phyloP scores from a whole-genome alignment of 495 filamentous ascomycete genomes.

The Lentithecium fluviatile region DNA sequence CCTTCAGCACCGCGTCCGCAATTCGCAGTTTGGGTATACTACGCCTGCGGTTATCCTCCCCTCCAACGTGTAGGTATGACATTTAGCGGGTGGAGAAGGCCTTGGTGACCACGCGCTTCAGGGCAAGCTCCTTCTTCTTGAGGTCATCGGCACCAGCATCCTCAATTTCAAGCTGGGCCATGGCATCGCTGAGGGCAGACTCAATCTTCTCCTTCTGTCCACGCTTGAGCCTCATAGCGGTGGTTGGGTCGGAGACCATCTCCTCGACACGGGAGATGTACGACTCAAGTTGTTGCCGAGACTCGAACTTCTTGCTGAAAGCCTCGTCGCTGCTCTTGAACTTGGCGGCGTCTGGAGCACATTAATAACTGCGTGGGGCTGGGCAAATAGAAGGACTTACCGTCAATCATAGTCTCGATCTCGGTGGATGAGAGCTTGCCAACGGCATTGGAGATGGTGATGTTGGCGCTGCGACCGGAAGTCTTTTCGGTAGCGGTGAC shows the following conservation, averaged over 20 bases:
- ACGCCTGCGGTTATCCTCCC: neutral
- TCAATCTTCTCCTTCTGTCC: constrained; percentile 99
- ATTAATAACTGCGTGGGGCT: constrained; percentile 3
- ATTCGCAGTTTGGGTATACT: neutral
- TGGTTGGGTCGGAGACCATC: constrained; percentile 92
- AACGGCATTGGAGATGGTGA: constrained; percentile 99
- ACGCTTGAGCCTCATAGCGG: constrained; percentile 96
- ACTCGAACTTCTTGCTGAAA: constrained; percentile 98
- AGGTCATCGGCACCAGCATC: constrained; percentile 89
- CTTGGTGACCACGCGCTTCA: constrained; percentile 98
- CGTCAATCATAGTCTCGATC: constrained; percentile 96
- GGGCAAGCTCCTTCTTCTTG: constrained; percentile 99
- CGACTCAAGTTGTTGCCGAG: constrained; percentile 96
- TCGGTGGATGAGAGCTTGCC: constrained; percentile 93
- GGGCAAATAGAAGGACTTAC: constrained; percentile 49
- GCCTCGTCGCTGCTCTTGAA: constrained; percentile 98
- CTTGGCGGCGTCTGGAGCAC: constrained; percentile 77
- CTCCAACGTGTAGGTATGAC: neutral
- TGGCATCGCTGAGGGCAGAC: constrained; percentile 80
- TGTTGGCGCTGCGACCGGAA: constrained; percentile 96
- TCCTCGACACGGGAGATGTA: constrained; percentile 99
- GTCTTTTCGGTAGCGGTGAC: constrained; percentile 99
- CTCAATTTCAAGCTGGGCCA: constrained; percentile 83
- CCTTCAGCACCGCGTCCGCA: neutral
- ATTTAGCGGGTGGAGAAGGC: constrained; percentile 85